A percentile compares a stretch with the other conserved stretches of the same genome.
These are phyloP conservation scores for Leptodermis oblonga DNA, from an alignment of 257 asterid species.

Conservation along the genomic window DNA sequence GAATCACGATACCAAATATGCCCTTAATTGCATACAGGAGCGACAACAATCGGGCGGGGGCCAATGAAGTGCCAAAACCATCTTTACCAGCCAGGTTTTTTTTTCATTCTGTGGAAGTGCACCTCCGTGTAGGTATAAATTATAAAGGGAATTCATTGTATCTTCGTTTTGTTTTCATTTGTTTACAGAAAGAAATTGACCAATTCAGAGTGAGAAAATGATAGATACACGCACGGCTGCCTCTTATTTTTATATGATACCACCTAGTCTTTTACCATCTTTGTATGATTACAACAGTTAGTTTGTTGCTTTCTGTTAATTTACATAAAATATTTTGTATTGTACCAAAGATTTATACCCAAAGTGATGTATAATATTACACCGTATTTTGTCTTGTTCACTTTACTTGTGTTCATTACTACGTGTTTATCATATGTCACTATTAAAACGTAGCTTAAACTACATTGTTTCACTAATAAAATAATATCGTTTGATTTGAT, in stretches of 20 bases:
- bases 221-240: slow-evolving; percentile 4
- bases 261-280: not conserved
- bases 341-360: not conserved
- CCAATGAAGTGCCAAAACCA: not conserved
- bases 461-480: too few relatives aligned
- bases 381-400: not conserved
- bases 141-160: slow-evolving; percentile 8
- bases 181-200: not conserved
- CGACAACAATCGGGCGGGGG: not conserved
- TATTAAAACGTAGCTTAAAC: too few relatives aligned
- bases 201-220: not conserved
- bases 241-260: slow-evolving; percentile 5
- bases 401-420: too few relatives aligned
- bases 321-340: not conserved
- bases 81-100: slow-evolving; percentile 2
- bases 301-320: not conserved
- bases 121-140: not conserved
- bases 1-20: too few relatives aligned
- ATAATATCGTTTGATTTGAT: too few relatives aligned
- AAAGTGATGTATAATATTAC: not conserved
- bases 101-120: not conserved
- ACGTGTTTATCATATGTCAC: too few relatives aligned
- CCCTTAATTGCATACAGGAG: not conserved
- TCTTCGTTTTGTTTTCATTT: slow-evolving; percentile 10
- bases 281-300: not conserved